These are phyloP conservation scores for Trichopus zeylanicus DNA, from an alignment of 116 monocot genomes.

Conservation along the genomic window DNA sequence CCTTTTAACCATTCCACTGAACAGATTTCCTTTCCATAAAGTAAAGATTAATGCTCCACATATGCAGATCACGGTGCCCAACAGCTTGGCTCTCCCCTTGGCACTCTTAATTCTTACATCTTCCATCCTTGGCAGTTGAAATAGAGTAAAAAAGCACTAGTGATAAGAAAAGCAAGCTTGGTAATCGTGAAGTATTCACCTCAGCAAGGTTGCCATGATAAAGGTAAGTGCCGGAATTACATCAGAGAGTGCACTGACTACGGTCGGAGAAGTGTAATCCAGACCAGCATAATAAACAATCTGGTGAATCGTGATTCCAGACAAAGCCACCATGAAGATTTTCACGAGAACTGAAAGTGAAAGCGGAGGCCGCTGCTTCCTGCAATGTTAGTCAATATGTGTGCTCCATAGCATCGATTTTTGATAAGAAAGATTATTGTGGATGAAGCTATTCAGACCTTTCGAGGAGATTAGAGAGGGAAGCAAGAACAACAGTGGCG, in stretches of 20 bases:
- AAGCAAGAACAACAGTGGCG: constrained; percentile 27
- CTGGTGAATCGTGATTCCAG: constrained; percentile 39
- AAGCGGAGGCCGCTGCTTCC: not conserved
- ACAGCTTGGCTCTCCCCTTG: constrained; percentile 28
- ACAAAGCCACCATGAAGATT: constrained; percentile 35
- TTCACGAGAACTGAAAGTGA: constrained; percentile 17
- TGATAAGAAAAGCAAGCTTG: too few species aligned
- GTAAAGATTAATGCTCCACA: constrained; percentile 38
- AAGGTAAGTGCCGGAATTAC: constrained; percentile 48
- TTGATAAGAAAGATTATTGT: too few species aligned
- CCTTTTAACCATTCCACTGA: constrained; percentile 19
- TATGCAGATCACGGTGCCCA: constrained; percentile 31
- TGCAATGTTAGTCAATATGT: not conserved
- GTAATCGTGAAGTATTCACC: constrained; percentile 15
- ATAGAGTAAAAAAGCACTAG: too few species aligned
- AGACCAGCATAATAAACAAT: constrained; percentile 40
- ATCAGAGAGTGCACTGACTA: constrained; percentile 29
- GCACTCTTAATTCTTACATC: constrained; percentile 14
- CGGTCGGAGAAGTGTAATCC: constrained; percentile 36
- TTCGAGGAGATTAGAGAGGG: constrained; percentile 32
- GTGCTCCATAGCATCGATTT: not conserved
- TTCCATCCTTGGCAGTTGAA: constrained; percentile 44
- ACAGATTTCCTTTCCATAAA: constrained; percentile 35
- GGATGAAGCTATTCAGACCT: constrained; percentile 30
- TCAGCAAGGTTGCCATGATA: constrained; percentile 24